These are phyloP conservation scores for Terana coerulea DNA, from an alignment of 768 basidiomycete genomes.

Conservation along the genomic window DNA sequence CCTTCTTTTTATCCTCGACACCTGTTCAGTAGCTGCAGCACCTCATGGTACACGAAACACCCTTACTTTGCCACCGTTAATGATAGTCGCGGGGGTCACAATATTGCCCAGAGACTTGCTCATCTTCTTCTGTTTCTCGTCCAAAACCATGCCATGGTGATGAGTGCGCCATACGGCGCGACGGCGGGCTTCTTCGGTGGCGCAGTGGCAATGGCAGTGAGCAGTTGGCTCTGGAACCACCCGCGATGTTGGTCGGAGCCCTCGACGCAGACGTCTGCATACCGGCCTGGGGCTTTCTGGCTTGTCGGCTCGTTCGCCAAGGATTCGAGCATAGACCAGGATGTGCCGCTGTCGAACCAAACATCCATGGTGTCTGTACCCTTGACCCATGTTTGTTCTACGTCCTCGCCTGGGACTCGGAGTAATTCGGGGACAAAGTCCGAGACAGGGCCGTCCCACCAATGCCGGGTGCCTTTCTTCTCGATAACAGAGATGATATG, in stretches of 20 bases:
- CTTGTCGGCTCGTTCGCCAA: slow-evolving; percentile 21
- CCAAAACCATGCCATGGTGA: slow-evolving; percentile 98
- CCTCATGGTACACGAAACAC: background rate
- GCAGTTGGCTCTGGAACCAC: slow-evolving; percentile 95
- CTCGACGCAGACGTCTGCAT: slow-evolving; percentile 88
- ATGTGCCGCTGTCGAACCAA: slow-evolving; percentile 97
- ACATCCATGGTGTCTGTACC: slow-evolving; percentile 98
- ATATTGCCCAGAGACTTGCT: slow-evolving; percentile 96
- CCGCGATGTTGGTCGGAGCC: slow-evolving; percentile 98
- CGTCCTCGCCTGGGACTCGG: slow-evolving; percentile 35
- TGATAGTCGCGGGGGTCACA: slow-evolving; percentile 75
- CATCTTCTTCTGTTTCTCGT: slow-evolving; percentile 90
- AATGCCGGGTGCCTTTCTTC: slow-evolving; percentile 70
- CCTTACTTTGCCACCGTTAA: slow-evolving; percentile 72
- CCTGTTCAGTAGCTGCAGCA: background rate
- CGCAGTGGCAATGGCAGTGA: slow-evolving; percentile 69
- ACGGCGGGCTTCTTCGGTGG: slow-evolving; percentile 22
- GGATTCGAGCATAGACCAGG: slow-evolving; percentile 76
- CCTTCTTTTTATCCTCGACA: slow-evolving; percentile 57
- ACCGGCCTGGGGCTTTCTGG: slow-evolving; percentile 24
- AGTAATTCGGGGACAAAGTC: slow-evolving; percentile 75
- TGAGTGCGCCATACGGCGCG: slow-evolving; percentile 68
- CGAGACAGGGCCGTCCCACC: slow-evolving; percentile 86
- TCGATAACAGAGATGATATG: slow-evolving; percentile 78
- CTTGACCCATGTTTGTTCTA: slow-evolving; percentile 58